A percentile compares a stretch with the other conserved stretches of the same genome.
phyloP scores from a whole-genome alignment of 2,329 filamentous ascomycete species.

The Colletotrichum theobromicola region DNA sequence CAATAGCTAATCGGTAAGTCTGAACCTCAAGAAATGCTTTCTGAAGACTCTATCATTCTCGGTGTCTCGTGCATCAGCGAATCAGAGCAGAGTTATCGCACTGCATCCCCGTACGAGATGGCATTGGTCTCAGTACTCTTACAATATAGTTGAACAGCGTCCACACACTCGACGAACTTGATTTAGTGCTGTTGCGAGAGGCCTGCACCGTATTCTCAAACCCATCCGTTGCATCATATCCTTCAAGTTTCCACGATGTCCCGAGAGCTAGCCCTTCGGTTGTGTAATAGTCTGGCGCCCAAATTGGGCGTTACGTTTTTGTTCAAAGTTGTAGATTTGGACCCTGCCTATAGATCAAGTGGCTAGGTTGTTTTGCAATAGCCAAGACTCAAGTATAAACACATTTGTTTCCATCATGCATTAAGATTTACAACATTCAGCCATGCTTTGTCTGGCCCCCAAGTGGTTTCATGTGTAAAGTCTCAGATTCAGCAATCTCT shows the following conservation, averaged over 20 bases:
- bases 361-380: too few species aligned
- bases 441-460: too few species aligned
- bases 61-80: fast-evolving
- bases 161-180: neutral
- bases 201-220: fast-evolving
- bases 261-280: neutral
- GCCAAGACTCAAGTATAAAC: too few species aligned
- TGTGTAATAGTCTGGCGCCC: neutral
- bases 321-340: too few species aligned
- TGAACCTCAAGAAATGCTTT: neutral
- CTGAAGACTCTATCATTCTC: neutral
- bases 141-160: neutral
- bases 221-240: neutral
- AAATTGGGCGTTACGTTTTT: too few species aligned
- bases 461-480: neutral
- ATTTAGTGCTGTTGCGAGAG: neutral
- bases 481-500: neutral
- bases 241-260: fast-evolving
- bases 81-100: fast-evolving
- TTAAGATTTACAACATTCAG: too few species aligned
- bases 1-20: fast-evolving
- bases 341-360: too few species aligned
- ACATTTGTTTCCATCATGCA: too few species aligned
- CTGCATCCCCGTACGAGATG: neutral
- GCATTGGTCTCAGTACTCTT: fast-evolving